Percentiles rank a stretch among this genome's conserved stretches.
phyloP scores from a whole-genome alignment of 2,329 filamentous ascomycete species.

The Zymoseptoria crescenta region DNA sequence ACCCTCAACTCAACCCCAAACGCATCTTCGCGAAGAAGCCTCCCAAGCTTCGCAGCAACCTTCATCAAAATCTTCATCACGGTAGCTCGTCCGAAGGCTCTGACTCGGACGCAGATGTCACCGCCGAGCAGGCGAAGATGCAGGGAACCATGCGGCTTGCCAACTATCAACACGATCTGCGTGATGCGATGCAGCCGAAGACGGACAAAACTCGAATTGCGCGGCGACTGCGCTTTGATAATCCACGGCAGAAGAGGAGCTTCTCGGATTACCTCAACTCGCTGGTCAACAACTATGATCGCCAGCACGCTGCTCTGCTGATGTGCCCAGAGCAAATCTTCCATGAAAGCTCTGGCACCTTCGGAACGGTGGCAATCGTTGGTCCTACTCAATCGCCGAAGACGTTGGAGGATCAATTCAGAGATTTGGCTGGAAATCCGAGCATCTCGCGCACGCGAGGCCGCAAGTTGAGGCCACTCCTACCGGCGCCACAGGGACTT shows the following conservation, averaged over 20 bases:
- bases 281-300: neutral
- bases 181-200: slow-evolving; percentile 2
- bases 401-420: neutral
- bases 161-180: slow-evolving; percentile 17
- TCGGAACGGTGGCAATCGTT: slow-evolving; percentile 5
- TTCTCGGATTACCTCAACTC: neutral
- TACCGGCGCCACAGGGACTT: neutral
- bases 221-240: neutral
- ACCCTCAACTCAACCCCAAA: neutral
- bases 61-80: neutral
- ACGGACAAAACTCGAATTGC: neutral
- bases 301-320: slow-evolving; percentile 3
- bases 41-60: neutral
- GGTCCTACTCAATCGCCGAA: neutral
- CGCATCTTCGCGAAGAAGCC: neutral
- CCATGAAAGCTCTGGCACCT: slow-evolving; percentile 7
- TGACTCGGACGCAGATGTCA: neutral
- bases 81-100: neutral
- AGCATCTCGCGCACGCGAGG: neutral
- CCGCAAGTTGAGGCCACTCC: neutral
- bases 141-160: slow-evolving; percentile 17
- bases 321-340: slow-evolving; percentile 10
- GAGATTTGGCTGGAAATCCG: neutral
- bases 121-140: neutral
- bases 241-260: neutral